Percentiles rank a stretch among this genome's conserved stretches.
Conservation (phyloP, 2,329 filamentous ascomycete species). For the Graphilbum fragrans region DNA sequence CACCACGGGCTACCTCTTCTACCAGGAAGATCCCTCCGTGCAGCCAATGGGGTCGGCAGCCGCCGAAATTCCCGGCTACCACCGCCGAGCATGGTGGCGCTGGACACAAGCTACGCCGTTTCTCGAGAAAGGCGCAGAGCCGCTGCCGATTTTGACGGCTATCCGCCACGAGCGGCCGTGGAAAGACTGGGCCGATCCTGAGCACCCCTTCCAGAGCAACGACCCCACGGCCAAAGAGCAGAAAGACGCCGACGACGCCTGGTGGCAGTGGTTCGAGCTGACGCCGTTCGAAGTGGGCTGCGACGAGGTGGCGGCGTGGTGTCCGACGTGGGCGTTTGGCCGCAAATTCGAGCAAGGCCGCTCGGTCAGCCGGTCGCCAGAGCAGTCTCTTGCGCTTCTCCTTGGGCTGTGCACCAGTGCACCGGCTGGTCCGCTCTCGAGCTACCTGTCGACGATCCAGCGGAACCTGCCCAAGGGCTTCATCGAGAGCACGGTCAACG, state of each 20-base stretch:
- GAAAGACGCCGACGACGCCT: conserved; percentile 32
- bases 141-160: conserved; percentile 57
- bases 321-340: conserved; percentile 55
- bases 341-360: conserved; percentile 44
- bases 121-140: too few species aligned
- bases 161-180: conserved; percentile 28
- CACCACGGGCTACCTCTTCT: too few species aligned
- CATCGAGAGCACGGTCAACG: too few species aligned
- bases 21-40: too few species aligned
- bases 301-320: conserved; percentile 47
- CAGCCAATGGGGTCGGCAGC: too few species aligned
- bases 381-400: conserved; percentile 19
- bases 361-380: conserved; percentile 18
- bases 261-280: conserved; percentile 63
- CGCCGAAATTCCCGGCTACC: too few species aligned
- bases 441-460: conserved; percentile 19
- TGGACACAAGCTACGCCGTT: too few species aligned
- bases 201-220: conserved; percentile 11
- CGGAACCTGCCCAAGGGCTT: too few species aligned
- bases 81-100: too few species aligned
- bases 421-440: conserved; percentile 18
- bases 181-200: conserved; percentile 20
- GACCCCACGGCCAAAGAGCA: conserved; percentile 16
- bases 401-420: conserved; percentile 19
- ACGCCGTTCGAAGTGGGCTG: conserved; percentile 57